A percentile compares a stretch with the other conserved stretches of the same genome.
These are phyloP conservation scores for Phialocephala sp. DNA, from an alignment of 2,329 filamentous ascomycete species.

Conservation along the genomic window DNA sequence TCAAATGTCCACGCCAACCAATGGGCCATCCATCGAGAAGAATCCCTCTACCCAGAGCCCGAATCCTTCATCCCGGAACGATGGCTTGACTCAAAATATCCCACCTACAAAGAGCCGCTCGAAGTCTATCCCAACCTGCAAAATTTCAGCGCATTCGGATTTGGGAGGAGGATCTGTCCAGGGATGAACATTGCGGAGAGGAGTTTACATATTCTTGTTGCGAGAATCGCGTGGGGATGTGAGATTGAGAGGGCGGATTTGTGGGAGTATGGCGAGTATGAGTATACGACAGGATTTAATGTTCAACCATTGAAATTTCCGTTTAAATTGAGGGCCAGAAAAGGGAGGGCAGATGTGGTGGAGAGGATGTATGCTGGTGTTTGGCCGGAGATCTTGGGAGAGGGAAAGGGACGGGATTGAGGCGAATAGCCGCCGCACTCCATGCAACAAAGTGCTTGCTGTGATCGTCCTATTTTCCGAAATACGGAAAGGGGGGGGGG, in stretches of 20 bases:
- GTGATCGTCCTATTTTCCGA: no score
- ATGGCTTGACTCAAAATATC: conserved; percentile 46
- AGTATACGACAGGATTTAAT: conserved; percentile 23
- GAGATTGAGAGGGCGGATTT: conserved; percentile 16
- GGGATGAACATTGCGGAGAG: conserved; percentile 56
- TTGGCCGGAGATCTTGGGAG: not conserved
- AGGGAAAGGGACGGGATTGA: no score
- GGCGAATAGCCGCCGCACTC: no score
- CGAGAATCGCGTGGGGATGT: conserved; percentile 23
- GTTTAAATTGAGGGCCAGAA: conserved; percentile 13
- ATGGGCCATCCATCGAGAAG: conserved; percentile 44
- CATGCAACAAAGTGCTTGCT: no score
- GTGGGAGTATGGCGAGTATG: conserved; percentile 4
- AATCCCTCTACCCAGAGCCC: conserved; percentile 47
- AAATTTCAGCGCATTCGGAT: conserved; percentile 57
- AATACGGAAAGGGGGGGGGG: no score
- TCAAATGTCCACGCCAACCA: conserved; percentile 53
- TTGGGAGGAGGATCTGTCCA: conserved; percentile 56
- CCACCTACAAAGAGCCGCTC: conserved; percentile 50
- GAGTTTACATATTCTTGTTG: conserved; percentile 19
- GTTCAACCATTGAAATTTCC: conserved; percentile 21
- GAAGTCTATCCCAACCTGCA: conserved; percentile 61
- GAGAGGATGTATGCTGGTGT: not conserved
- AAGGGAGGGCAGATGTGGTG: conserved; percentile 2
- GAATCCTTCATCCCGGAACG: conserved; percentile 53